These are phyloP conservation scores for Xanthoceras sorbifolium DNA, from an alignment of 345 rosid genomes.

Conservation along the genomic window DNA sequence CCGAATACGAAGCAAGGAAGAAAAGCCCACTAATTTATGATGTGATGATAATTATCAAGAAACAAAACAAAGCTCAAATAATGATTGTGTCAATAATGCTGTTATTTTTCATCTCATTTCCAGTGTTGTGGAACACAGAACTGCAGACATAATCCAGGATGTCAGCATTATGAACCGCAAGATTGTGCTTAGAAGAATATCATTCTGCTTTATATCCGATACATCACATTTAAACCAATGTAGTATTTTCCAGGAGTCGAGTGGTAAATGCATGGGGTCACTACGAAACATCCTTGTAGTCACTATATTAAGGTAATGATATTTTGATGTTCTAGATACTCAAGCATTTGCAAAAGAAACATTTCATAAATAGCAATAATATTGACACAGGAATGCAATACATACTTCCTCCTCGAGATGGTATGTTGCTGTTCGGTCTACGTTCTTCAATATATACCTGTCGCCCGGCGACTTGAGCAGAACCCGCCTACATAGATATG, in stretches of 20 bases:
- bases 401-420: slow-evolving; percentile 65
- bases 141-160: neutral
- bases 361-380: neutral
- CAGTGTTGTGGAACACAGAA: neutral
- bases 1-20: neutral
- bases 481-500: slow-evolving; percentile 44
- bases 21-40: neutral
- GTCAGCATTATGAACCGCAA: neutral
- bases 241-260: neutral
- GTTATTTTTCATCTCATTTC: neutral
- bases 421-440: slow-evolving; percentile 61
- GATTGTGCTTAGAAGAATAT: neutral
- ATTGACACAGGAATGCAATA: neutral
- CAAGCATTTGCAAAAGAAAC: neutral
- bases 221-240: too few relatives aligned
- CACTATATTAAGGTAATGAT: neutral
- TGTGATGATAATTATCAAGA: neutral
- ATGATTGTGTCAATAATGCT: neutral
- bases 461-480: slow-evolving; percentile 55
- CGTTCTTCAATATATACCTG: slow-evolving; percentile 72
- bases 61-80: neutral
- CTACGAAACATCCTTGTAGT: neutral
- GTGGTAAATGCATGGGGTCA: neutral
- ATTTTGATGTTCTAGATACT: neutral
- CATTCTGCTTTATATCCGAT: neutral